Conservation (phyloP, 306 rosid species). For the Cucurbita maxima region DNA sequence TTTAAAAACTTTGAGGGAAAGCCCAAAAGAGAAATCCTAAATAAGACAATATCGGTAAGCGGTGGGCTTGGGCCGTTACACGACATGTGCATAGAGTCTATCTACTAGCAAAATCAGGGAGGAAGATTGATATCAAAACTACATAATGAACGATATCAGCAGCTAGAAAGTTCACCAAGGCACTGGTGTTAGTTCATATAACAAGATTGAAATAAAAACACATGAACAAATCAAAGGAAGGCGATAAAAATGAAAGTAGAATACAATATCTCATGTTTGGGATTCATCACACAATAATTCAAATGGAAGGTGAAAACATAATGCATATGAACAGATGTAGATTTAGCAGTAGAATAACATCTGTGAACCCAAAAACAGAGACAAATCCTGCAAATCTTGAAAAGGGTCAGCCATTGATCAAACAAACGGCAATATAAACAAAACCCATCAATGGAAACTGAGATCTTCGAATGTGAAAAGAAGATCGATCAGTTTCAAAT, state of each 20-base stretch:
- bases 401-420: background rate
- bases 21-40: too few relatives aligned
- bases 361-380: background rate
- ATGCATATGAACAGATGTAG: too few relatives aligned
- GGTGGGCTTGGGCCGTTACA: too few relatives aligned
- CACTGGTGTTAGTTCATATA: background rate
- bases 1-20: too few relatives aligned
- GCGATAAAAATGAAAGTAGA: background rate
- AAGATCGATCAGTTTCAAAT: constrained; percentile 14
- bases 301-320: background rate
- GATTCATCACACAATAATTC: background rate
- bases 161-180: background rate
- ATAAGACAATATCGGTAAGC: too few relatives aligned
- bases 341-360: too few relatives aligned
- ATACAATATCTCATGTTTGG: background rate
- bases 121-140: background rate
- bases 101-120: background rate
- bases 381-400: background rate
- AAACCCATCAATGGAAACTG: constrained; percentile 4
- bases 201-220: background rate
- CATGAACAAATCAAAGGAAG: background rate
- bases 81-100: too few relatives aligned
- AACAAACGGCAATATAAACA: background rate
- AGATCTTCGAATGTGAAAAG: constrained; percentile 4
- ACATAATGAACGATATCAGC: background rate